Percentiles rank a stretch among this genome's conserved stretches.
phyloP scores from a whole-genome alignment of 768 basidiomycete genomes.

The Pleurotus cornucopiae region DNA sequence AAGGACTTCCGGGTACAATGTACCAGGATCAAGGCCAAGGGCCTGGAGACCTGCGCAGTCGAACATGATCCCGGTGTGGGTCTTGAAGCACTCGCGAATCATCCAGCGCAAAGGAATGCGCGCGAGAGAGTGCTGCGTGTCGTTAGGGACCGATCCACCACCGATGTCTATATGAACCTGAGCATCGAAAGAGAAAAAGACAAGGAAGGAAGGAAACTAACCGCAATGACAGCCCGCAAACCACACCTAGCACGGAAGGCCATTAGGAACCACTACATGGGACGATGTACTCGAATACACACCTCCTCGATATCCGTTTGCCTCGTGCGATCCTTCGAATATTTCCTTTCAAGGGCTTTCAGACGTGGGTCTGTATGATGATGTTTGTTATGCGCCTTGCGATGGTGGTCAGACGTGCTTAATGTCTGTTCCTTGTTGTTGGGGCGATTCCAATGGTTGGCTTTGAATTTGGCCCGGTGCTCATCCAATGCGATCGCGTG shows the following conservation, averaged over 20 bases:
- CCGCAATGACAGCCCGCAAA: slow-evolving; percentile 54
- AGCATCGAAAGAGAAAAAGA: not conserved
- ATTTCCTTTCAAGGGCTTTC: slow-evolving; percentile 27
- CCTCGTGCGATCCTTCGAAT: slow-evolving; percentile 18
- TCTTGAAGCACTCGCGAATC: slow-evolving; percentile 61
- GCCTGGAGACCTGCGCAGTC: slow-evolving; percentile 36
- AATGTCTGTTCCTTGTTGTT: slow-evolving; percentile 21
- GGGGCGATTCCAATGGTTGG: slow-evolving; percentile 45
- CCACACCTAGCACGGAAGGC: slow-evolving; percentile 44
- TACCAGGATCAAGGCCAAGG: slow-evolving; percentile 36
- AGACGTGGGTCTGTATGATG: slow-evolving; percentile 19
- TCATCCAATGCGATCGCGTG: slow-evolving; percentile 65
- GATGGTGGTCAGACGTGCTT: slow-evolving; percentile 14
- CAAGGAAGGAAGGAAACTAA: slow-evolving; percentile 12
- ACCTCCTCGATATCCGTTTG: slow-evolving; percentile 18
- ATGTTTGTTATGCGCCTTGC: not conserved
- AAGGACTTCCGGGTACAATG: slow-evolving; percentile 30
- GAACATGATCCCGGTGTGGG: slow-evolving; percentile 58
- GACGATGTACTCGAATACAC: not conserved
- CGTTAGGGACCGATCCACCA: slow-evolving; percentile 47
- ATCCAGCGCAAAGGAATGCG: slow-evolving; percentile 62
- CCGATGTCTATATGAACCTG: slow-evolving; percentile 40
- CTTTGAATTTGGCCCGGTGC: slow-evolving; percentile 34
- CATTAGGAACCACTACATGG: not conserved
- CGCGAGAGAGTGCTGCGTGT: slow-evolving; percentile 35